Percentiles rank a stretch among this genome's conserved stretches.
phyloP scores from a whole-genome alignment of 208 protist genomes.

The Paratrypanosoma confusum region DNA sequence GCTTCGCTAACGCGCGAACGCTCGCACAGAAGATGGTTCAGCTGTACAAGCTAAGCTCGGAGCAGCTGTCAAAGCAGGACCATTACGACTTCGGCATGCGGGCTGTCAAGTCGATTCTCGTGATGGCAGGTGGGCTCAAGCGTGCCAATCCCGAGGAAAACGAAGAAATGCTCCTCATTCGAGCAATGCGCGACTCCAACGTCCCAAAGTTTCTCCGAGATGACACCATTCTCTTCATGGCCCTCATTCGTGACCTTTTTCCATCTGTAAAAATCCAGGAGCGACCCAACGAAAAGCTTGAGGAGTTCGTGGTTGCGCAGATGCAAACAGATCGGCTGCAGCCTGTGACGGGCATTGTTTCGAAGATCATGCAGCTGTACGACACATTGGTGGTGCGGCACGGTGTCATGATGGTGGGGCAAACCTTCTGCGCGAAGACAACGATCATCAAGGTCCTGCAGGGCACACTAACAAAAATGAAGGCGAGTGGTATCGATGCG shows the following conservation, averaged over 20 bases:
- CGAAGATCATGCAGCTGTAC: slow-evolving; percentile 90
- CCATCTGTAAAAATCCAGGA: slow-evolving; percentile 80
- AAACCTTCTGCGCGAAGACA: slow-evolving; percentile 92
- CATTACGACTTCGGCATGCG: slow-evolving; percentile 97
- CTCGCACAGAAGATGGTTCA: slow-evolving; percentile 95
- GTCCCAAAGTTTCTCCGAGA: slow-evolving; percentile 93
- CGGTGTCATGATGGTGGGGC: slow-evolving; percentile 94
- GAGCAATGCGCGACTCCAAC: slow-evolving; percentile 90
- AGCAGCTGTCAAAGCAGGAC: slow-evolving; percentile 94
- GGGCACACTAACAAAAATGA: slow-evolving; percentile 64
- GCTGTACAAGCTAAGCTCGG: slow-evolving; percentile 92
- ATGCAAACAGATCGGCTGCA: slow-evolving; percentile 66
- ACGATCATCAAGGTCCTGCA: slow-evolving; percentile 71
- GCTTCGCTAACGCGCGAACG: slow-evolving; percentile 90
- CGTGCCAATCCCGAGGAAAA: slow-evolving; percentile 76
- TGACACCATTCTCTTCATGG: slow-evolving; percentile 91
- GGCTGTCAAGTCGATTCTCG: slow-evolving; percentile 93
- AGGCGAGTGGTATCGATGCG: slow-evolving; percentile 56
- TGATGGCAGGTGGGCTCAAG: slow-evolving; percentile 90
- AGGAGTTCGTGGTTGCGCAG: slow-evolving; percentile 56
- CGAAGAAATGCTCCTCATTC: slow-evolving; percentile 93
- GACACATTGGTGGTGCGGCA: slow-evolving; percentile 89
- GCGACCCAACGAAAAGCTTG: slow-evolving; percentile 63
- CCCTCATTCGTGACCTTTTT: slow-evolving; percentile 90
- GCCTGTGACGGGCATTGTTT: slow-evolving; percentile 73